A percentile compares a stretch with the other conserved stretches of the same genome.
These are phyloP conservation scores for Tulasnella sp. DNA, from an alignment of 768 basidiomycete genomes.

Conservation along the genomic window DNA sequence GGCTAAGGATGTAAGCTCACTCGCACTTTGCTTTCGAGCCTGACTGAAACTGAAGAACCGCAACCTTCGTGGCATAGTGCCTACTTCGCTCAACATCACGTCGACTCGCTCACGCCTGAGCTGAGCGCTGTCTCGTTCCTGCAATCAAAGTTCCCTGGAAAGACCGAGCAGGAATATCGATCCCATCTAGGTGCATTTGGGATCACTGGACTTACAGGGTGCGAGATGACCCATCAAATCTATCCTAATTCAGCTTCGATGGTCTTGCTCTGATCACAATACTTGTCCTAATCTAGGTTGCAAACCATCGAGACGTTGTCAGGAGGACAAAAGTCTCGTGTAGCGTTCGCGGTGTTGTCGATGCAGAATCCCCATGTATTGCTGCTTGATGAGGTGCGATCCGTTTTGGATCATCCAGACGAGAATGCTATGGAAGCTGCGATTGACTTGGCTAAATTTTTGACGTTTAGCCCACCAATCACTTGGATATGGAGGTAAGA, in stretches of 20 bases:
- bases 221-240: no score
- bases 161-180: constrained; percentile 92
- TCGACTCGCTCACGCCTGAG: constrained; percentile 73
- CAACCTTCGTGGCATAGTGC: constrained; percentile 38
- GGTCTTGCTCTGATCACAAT: background rate
- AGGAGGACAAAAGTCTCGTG: constrained; percentile 93
- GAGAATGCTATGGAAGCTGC: no score
- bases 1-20: constrained; percentile 64
- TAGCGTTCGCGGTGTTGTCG: constrained; percentile 81
- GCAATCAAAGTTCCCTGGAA: constrained; percentile 84
- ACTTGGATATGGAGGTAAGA: constrained; percentile 80
- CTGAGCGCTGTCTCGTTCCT: constrained; percentile 93
- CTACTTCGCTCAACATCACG: constrained; percentile 92
- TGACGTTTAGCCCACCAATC: constrained; percentile 67
- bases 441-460: no score
- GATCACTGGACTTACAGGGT: constrained; percentile 93
- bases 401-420: no score
- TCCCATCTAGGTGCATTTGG: constrained; percentile 94
- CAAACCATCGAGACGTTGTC: constrained; percentile 85
- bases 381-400: constrained; percentile 85
- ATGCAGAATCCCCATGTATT: constrained; percentile 85
- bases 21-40: background rate
- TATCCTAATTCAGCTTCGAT: background rate
- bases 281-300: constrained; percentile 34
- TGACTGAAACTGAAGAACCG: background rate